Conservation (phyloP, 306 rosid genomes). For the Pterocarpus macrocarpus region DNA sequence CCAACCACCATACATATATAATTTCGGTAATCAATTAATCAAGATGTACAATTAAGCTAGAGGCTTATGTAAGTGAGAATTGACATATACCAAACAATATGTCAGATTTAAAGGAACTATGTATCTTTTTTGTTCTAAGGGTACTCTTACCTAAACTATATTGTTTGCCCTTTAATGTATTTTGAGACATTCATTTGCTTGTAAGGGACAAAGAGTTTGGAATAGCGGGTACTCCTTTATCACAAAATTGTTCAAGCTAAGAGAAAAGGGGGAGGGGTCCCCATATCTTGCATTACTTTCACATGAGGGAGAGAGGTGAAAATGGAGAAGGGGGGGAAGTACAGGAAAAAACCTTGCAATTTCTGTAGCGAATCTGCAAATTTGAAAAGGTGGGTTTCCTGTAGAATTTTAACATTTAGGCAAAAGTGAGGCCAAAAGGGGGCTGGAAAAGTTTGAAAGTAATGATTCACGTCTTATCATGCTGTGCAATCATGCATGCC, state of each 20-base stretch:
- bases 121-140: slow-evolving; percentile 40
- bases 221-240: slow-evolving; percentile 51
- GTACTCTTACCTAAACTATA: slow-evolving; percentile 48
- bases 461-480: slow-evolving; percentile 58
- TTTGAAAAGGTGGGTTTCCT: slow-evolving; percentile 40
- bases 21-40: slow-evolving; percentile 48
- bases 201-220: slow-evolving; percentile 61
- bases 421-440: slow-evolving; percentile 49
- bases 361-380: slow-evolving; percentile 46
- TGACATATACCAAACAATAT: slow-evolving; percentile 61
- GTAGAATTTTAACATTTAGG: slow-evolving; percentile 29
- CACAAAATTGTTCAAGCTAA: slow-evolving; percentile 46
- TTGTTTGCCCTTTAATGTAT: slow-evolving; percentile 49
- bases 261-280: slow-evolving; percentile 53
- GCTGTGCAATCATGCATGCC: slow-evolving; percentile 59
- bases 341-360: slow-evolving; percentile 48
- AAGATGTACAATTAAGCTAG: slow-evolving; percentile 50
- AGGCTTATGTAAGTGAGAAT: slow-evolving; percentile 49
- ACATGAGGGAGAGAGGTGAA: slow-evolving; percentile 41
- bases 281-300: slow-evolving; percentile 50
- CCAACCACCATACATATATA: slow-evolving; percentile 46
- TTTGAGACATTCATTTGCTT: slow-evolving; percentile 43
- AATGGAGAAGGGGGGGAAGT: slow-evolving; percentile 37
- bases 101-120: slow-evolving; percentile 51
- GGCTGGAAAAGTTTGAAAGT: slow-evolving; percentile 46